A percentile compares a stretch with the other conserved stretches of the same genome.
Evolutionary conservation across 164 flowering plant genomes (phyloP).

Genomic region (Vitis vinifera): ASM3070453v1 NC_081818.1:28381501-28382000

Average conservation of each 20-base stretch:
- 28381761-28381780: not conserved
- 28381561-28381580: too few relatives aligned
- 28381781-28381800: constrained; percentile 9
- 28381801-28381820: constrained; percentile 25
- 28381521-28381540: too few relatives aligned
- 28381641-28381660: too few relatives aligned
- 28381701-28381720: too few relatives aligned
- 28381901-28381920: constrained; percentile 27
- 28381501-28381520: too few relatives aligned
- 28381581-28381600: too few relatives aligned
- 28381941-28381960: constrained; percentile 26
- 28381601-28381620: too few relatives aligned
- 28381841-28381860: constrained; percentile 16
- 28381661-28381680: not conserved
- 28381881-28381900: constrained; percentile 43
- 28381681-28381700: not conserved
- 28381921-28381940: constrained; percentile 33
- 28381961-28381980: constrained; percentile 23
- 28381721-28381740: not conserved
- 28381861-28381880: constrained; percentile 34
- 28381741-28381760: not conserved
- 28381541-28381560: too few relatives aligned
- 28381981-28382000: constrained; percentile 31
- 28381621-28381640: too few relatives aligned
- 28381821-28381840: constrained; percentile 8